Evolutionary conservation across 768 basidiomycete genomes (phyloP).

Genomic region (Xerocomellus dryophilus): DNA sequence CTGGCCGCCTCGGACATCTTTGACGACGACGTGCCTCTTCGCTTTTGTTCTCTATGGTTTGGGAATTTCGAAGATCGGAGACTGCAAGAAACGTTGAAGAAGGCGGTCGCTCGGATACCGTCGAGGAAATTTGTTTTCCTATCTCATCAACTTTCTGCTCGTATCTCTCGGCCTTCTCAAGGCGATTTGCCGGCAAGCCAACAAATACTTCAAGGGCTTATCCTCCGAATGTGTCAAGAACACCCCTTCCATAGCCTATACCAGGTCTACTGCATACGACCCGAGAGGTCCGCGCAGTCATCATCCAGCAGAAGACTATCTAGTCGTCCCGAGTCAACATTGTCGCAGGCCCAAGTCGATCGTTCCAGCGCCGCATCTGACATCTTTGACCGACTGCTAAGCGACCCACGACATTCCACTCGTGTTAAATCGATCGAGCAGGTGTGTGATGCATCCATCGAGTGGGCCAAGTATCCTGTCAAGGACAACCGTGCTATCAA

Average conservation of each 20-base stretch:
- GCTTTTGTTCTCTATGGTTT: slow-evolving; percentile 90
- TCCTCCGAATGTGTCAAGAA: slow-evolving; percentile 77
- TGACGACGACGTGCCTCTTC: slow-evolving; percentile 75
- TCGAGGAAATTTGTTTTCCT: slow-evolving; percentile 89
- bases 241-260: slow-evolving; percentile 95
- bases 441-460: slow-evolving; percentile 61
- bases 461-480: slow-evolving; percentile 69
- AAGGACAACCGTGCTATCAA: slow-evolving; percentile 32
- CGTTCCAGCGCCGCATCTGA: slow-evolving; percentile 62
- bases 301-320: slow-evolving; percentile 43
- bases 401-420: slow-evolving; percentile 35
- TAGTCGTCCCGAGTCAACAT: slow-evolving; percentile 38
- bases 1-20: slow-evolving; percentile 65
- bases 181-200: slow-evolving; percentile 43
- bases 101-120: slow-evolving; percentile 59
- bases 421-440: slow-evolving; percentile 53
- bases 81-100: slow-evolving; percentile 42
- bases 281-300: slow-evolving; percentile 29
- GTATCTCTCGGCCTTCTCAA: slow-evolving; percentile 52
- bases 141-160: slow-evolving; percentile 92
- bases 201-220: slow-evolving; percentile 54
- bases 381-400: slow-evolving; percentile 56
- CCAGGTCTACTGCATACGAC: slow-evolving; percentile 76
- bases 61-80: slow-evolving; percentile 68
- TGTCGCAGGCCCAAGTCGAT: slow-evolving; percentile 44